These are phyloP conservation scores for Colletotrichum musae DNA, from an alignment of 2,329 filamentous ascomycete species.

Conservation along the genomic window DNA sequence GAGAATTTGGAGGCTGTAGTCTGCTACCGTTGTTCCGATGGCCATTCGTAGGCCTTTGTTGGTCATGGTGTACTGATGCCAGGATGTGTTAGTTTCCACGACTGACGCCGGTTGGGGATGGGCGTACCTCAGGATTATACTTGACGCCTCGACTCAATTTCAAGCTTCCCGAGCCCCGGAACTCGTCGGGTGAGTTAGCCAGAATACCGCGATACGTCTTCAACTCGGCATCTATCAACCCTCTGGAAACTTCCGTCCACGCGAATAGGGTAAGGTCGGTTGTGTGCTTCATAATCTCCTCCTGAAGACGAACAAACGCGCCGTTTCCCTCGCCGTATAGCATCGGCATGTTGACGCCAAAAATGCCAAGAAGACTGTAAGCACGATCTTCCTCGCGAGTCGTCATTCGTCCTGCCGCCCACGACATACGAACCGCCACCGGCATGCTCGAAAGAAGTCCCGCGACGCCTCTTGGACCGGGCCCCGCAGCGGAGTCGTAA, in stretches of 20 bases:
- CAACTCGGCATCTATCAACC: too few species aligned
- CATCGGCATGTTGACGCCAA: not conserved
- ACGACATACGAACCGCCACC: not conserved
- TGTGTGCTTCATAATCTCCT: not conserved
- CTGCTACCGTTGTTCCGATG: not conserved
- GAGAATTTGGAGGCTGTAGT: too few species aligned
- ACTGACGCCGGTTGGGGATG: not conserved
- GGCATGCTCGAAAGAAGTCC: not conserved
- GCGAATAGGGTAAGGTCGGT: not conserved
- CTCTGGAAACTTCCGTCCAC: not conserved
- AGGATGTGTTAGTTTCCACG: not conserved
- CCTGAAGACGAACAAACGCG: not conserved
- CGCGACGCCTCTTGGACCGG: not conserved
- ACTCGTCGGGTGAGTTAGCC: not conserved
- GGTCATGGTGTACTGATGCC: not conserved
- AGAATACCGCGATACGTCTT: not conserved
- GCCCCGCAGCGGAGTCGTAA: not conserved
- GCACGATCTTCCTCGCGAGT: not conserved
- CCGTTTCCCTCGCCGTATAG: not conserved
- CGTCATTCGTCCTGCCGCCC: not conserved
- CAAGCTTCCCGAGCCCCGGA: not conserved
- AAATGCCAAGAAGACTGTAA: not conserved
- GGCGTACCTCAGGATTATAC: not conserved
- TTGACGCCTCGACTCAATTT: not conserved
- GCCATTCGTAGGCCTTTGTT: not conserved